phyloP scores from a whole-genome alignment of 352 stramenopile genomes.

The Halophytophthora polymorphica region DNA sequence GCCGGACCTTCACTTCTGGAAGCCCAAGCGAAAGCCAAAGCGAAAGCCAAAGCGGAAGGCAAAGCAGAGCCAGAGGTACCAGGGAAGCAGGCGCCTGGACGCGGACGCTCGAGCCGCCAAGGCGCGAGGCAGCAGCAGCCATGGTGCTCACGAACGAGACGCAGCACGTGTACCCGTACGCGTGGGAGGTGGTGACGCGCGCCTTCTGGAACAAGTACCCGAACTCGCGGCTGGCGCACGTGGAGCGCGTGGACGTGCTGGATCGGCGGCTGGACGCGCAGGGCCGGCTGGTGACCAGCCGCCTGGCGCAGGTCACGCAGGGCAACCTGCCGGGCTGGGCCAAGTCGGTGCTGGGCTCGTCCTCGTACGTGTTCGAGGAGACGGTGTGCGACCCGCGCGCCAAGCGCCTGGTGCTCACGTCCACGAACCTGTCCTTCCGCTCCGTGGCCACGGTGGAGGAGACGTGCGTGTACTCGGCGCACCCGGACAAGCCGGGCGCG shows the following conservation, averaged over 20 bases:
- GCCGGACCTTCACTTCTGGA: too few species aligned
- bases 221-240: constrained; percentile 70
- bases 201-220: constrained; percentile 91
- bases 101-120: too few species aligned
- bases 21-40: too few species aligned
- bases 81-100: too few species aligned
- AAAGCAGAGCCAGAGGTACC: too few species aligned
- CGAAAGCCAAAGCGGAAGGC: too few species aligned
- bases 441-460: constrained; percentile 79
- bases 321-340: constrained; percentile 75
- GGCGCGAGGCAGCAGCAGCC: background rate
- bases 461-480: constrained; percentile 78
- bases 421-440: constrained; percentile 78
- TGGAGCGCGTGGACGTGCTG: constrained; percentile 83
- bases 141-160: constrained; percentile 84
- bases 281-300: constrained; percentile 60
- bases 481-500: constrained; percentile 47
- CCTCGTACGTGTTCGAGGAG: constrained; percentile 81
- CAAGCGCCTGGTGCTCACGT: constrained; percentile 73
- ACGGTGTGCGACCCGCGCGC: constrained; percentile 65
- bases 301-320: constrained; percentile 75
- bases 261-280: constrained; percentile 66
- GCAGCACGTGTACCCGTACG: constrained; percentile 73
- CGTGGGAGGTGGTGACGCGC: constrained; percentile 81
- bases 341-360: constrained; percentile 56